Conservation (phyloP, 129 eudicot genomes). For the Tagetes patula region DNA sequence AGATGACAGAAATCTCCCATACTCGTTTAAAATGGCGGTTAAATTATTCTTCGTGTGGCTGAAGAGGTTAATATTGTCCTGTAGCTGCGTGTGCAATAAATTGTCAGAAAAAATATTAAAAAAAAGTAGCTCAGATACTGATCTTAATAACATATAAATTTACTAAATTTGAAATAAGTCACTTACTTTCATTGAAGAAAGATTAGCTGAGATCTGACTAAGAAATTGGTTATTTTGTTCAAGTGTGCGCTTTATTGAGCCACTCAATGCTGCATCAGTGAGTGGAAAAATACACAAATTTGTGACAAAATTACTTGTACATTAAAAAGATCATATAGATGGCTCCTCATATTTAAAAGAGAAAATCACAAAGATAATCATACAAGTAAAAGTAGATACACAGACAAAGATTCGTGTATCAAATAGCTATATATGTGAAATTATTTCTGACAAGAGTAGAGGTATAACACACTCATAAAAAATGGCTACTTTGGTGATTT, state of each 20-base stretch:
- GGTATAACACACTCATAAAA: not conserved
- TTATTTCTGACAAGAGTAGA: not conserved
- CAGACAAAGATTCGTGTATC: not conserved
- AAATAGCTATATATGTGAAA: not conserved
- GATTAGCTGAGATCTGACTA: constrained; percentile 61
- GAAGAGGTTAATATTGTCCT: constrained; percentile 77
- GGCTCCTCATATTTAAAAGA: not conserved
- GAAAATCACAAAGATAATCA: not conserved
- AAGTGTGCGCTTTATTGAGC: constrained; percentile 53
- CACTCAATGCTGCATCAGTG: constrained; percentile 52
- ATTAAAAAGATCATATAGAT: not conserved
- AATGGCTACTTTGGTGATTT: not conserved
- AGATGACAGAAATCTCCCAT: constrained; percentile 23
- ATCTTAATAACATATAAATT: not conserved
- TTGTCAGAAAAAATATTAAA: not conserved
- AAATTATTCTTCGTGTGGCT: constrained; percentile 66
- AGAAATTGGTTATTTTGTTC: constrained; percentile 76
- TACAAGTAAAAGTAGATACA: not conserved
- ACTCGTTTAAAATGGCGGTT: constrained; percentile 58
- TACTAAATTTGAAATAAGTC: not conserved
- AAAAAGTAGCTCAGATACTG: constrained; percentile 9
- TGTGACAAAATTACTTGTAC: not conserved
- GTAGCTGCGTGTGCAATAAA: constrained; percentile 53
- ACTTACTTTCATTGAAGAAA: constrained; percentile 67
- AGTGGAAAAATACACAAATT: constrained; percentile 6